Percentiles rank a stretch among this genome's conserved stretches.
Conservation (phyloP, 192 early-diverging fungal species). For the Backusella circina region DNA sequence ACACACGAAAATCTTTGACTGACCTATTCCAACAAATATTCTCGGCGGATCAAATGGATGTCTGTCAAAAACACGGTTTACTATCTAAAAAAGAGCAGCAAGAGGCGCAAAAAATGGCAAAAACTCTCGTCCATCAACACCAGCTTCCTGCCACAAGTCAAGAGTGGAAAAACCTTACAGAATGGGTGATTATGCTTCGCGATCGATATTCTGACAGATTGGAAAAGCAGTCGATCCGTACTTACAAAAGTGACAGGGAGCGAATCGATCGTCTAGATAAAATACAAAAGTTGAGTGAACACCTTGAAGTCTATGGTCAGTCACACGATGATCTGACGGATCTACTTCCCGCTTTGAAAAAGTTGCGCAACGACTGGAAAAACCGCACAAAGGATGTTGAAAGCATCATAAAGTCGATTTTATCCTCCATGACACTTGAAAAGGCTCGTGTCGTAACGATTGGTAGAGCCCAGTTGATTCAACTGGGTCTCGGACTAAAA, state of each 20-base stretch:
- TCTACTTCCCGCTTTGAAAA: neutral
- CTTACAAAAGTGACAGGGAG: neutral
- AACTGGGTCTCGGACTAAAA: slow-evolving; percentile 5
- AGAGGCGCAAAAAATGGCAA: slow-evolving; percentile 8
- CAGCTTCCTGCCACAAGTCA: neutral
- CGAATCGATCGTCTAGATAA: neutral
- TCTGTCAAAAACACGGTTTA: neutral
- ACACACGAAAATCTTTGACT: neutral
- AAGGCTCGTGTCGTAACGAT: neutral
- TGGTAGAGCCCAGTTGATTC: neutral
- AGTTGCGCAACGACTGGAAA: slow-evolving; percentile 14
- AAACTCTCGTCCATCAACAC: neutral
- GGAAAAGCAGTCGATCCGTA: neutral
- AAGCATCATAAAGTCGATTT: slow-evolving; percentile 1
- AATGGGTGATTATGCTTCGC: slow-evolving; percentile 8
- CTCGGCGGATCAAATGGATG: slow-evolving; percentile 10
- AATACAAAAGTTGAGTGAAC: neutral
- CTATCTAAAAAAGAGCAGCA: slow-evolving; percentile 8
- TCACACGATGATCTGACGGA: slow-evolving; percentile 12
- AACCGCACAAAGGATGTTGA: slow-evolving; percentile 5
- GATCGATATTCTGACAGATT: slow-evolving; percentile 6
- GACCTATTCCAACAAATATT: slow-evolving; percentile 6
- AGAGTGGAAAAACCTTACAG: neutral
- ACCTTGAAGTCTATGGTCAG: slow-evolving; percentile 6
- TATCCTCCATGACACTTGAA: neutral